Evolutionary conservation across 805 yeast species (phyloP).

Genomic region (Lachancea sp.): DNA sequence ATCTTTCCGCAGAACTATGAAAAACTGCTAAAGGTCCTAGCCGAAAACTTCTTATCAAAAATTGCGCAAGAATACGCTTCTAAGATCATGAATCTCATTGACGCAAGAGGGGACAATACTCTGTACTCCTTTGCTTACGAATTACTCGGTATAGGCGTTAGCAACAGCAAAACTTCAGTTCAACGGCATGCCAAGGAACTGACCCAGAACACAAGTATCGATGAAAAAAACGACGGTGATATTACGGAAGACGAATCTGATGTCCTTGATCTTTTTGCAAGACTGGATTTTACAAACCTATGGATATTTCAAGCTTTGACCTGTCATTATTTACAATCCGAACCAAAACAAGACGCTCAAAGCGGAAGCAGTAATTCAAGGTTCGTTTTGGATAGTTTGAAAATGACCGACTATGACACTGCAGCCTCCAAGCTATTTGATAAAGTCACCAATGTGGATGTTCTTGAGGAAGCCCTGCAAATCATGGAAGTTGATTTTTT

Average conservation of each 20-base stretch:
- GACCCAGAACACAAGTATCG: not conserved
- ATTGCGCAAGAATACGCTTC: constrained; percentile 12
- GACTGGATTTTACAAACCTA: constrained; percentile 28
- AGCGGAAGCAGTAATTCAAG: not conserved
- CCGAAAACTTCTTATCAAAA: constrained; percentile 19
- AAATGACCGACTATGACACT: constrained; percentile 19
- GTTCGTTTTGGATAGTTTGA: constrained; percentile 21
- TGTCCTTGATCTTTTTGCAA: constrained; percentile 12
- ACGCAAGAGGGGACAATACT: constrained; percentile 11
- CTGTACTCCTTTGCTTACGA: constrained; percentile 14
- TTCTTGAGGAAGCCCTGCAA: constrained; percentile 14
- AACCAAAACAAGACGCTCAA: not conserved
- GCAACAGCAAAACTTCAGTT: not conserved
- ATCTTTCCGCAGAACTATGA: constrained; percentile 9
- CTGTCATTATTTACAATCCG: constrained; percentile 9
- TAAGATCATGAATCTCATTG: constrained; percentile 12
- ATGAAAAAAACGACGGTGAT: not conserved
- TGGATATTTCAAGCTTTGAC: constrained; percentile 30
- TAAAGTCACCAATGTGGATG: constrained; percentile 13
- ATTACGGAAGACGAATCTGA: constrained; percentile 2
- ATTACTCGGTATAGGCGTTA: constrained; percentile 17
- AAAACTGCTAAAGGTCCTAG: constrained; percentile 17
- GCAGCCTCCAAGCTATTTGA: constrained; percentile 27
- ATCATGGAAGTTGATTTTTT: constrained; percentile 26
- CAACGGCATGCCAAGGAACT: no score